Conservation (phyloP, 345 rosid genomes). For the Xanthoceras sorbifolium region DNA sequence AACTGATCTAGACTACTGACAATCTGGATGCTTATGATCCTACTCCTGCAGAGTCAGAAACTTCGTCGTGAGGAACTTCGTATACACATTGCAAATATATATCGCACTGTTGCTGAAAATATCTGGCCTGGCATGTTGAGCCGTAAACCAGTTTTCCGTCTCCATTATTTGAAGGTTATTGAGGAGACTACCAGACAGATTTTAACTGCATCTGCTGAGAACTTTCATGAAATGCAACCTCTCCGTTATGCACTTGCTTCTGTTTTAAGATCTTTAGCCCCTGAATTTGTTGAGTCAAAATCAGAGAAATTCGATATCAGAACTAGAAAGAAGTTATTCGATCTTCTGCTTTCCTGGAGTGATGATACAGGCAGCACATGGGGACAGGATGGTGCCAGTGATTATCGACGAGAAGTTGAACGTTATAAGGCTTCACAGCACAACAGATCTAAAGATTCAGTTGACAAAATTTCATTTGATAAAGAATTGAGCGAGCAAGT, state of each 20-base stretch:
- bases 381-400: conserved; percentile 86
- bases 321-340: conserved; percentile 87
- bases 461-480: conserved; percentile 90
- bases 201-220: conserved; percentile 58
- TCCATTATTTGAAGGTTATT: conserved; percentile 87
- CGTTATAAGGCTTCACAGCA: conserved; percentile 94
- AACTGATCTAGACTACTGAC: not conserved
- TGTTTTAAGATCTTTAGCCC: conserved; percentile 87
- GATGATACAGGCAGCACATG: conserved; percentile 82
- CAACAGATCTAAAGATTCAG: conserved; percentile 88
- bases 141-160: conserved; percentile 84
- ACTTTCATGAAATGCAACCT: conserved; percentile 86
- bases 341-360: conserved; percentile 87
- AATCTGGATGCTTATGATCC: not conserved
- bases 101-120: conserved; percentile 86
- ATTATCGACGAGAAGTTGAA: conserved; percentile 97
- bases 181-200: conserved; percentile 83
- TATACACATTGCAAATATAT: conserved; percentile 80
- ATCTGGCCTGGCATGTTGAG: conserved; percentile 96
- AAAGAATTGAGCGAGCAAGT: conserved; percentile 88
- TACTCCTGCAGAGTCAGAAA: conserved; percentile 73
- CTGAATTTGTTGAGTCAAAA: conserved; percentile 90
- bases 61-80: conserved; percentile 96
- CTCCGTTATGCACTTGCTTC: conserved; percentile 93
- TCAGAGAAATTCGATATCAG: conserved; percentile 90